Evolutionary conservation across 106 monocot species (phyloP), one percentile per base, ranked within the genome.

Genomic region (Iris macrosiphon): DNA sequence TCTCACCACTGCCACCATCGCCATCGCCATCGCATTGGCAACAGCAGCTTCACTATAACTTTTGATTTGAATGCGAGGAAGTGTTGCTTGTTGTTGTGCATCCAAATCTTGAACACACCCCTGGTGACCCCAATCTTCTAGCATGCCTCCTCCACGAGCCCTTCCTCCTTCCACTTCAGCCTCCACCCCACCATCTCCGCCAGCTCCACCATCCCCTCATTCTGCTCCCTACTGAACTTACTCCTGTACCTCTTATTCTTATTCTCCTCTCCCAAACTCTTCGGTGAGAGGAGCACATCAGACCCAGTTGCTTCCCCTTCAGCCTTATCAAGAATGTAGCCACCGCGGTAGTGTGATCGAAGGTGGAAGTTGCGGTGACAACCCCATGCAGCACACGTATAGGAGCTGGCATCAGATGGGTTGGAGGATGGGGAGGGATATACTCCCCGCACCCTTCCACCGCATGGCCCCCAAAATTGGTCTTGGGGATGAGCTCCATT

Each of bases 31-130:
- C n/a, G n/a, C n/a, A n/a, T n/a, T n/a, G n/a, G n/a, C n/a, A n/a
- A n/a, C n/a, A n/a, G n/a, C n/a, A n/a, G n/a, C n/a, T n/a, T n/a
- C n/a, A n/a, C n/a, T n/a, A n/a, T n/a, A n/a, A n/a, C n/a, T n/a
- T n/a, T n/a, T n/a, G n/a, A n/a, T n/a, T n/a, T n/a, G n/a, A n/a
- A n/a, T n/a, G n/a, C 65, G 7, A 73, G 31, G 73, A 77, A 82
- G 47, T 49, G 62, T 55, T 80, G 84, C 71, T 84, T 89, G 70
- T 89, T 89, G 68, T 89, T 89, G 65, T 89, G 84, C 89, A 89
- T 89, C 89, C 84, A 84, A 21, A 89, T 84, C 68, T 90, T 90
- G 67, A 90, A 90, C 48, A 85, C 84, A 3, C 80, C 67, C 53
- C 59, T 78, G 1, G 56, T 48, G 3, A 90, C 78, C 5, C 84